Evolutionary conservation across 192 early-diverging fungal species (phyloP), one percentile per base, ranked within the genome.

Genomic region (Gryganskiella cystojenkinii): DNA sequence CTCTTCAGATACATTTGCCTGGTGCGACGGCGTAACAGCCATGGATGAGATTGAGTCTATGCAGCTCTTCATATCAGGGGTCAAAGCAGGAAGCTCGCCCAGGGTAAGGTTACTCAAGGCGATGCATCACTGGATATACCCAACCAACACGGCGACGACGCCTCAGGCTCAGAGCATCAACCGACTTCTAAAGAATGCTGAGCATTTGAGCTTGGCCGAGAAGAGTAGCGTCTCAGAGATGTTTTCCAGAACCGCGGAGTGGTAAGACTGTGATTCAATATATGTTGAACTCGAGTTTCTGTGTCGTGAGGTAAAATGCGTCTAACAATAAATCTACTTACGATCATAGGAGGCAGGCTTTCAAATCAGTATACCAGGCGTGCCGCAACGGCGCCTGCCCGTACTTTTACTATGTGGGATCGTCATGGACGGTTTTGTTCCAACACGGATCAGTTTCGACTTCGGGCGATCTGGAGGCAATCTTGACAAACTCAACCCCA

Each of bases 341-440:
- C 6, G n/a, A 28, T 37, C 28, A n/a, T 58, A 80, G 79, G 79
- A 73, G 72, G 24, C 65, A 80, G 30, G 35, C 79, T 8, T 80
- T 80, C 55, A 58, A 31, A 11, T 47, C 79, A 0, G 19, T 80
- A 17, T 80, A 73, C 44, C 66, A 64, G 20, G 30, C 61, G 5
- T 70, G 40, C 27, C 79, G 70, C 1, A 68, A 69, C 40, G 70
- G 79, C n/a, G 40, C 61, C 0, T 80, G 79, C 22, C 55, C 68
- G 5, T 68, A 68, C 34, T 80, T 80, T 72, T 80, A 80, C 19
- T 80, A 80, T 24, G 33, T 80, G 25, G 63, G 79, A 4, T 53
- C 52, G 19, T 27, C 65, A 31, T 80, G 70, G 70, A 63, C 79
- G 5, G 51, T 80, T 40, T 25, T 80, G 10, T 73, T 80, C 46